Base-by-base conservation (phyloP, 371 early-diverging fungal species). In the Mortierella sp. region DNA sequence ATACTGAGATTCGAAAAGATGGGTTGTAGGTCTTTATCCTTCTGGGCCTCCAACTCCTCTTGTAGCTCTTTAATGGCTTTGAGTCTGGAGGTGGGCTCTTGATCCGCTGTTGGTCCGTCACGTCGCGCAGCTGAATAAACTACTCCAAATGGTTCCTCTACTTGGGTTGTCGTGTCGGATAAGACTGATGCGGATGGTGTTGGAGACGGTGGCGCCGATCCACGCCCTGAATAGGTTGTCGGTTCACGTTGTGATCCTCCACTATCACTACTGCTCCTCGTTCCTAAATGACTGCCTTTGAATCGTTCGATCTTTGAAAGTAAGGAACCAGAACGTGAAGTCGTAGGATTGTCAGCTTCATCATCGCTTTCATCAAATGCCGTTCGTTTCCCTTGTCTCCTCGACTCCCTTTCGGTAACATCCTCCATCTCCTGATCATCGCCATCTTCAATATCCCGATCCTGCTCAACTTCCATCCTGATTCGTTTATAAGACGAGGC, bases 1-100 rank as follows among this genome's bases (percentile, higher is more conserved):
- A 94, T 93, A 0, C 89, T 88, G 73, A 95, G 95, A 50, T 91
- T 84, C 17, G 82, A 69, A 55, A 97, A 85, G 4, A 96, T 73
- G 2, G 83, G 82, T 34, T 0, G 93, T 91, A 49, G 95, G 4
- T 86, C 94, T 82, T 77, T 54, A 62, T 92, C 86, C n/a, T 82
- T 82, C 5, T 82, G 80, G 41, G 82, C 78, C 53, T 83, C 78
- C 7, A 96, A 69, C 44, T 91, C 91, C n/a, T 91, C 85, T 17
- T 92, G 83, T 51, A 97, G 72, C 19, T 88, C 86, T 19, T 92
- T 72, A 9, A 97, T 83, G 61, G 94, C 94, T 0, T 89, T 90
- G 47, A 95, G 61, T 28, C 85, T 81, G 22, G 95, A n/a, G n/a
- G n/a, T n/a, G n/a, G n/a, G n/a, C n/a, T n/a, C n/a, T n/a, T n/a